Base-by-base conservation (phyloP, 352 stramenopile genomes). In the Globisporangium radiosum region DNA sequence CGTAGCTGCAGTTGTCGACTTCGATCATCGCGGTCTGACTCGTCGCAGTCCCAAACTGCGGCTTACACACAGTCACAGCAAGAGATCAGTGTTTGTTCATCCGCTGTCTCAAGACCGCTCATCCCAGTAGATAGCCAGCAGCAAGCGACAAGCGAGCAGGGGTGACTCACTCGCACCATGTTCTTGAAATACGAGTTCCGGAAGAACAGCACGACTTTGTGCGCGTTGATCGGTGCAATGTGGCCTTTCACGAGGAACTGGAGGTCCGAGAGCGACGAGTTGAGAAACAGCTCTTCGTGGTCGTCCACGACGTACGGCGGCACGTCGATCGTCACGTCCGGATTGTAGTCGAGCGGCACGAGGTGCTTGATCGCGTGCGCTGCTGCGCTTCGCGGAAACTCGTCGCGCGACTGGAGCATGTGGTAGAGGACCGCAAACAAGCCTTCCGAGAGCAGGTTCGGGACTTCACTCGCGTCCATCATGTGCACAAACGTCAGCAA, bases 171-270 rank as follows among this genome's bases (percentile, higher is more conserved):
- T 79, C 76, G 80, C 78, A 95, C 86, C 82, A 94, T 86, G 68
- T 90, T 90, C 76, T 95, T 95, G 78, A 95, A 95, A 68, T 94
- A 95, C 61, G 86, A 88, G 61, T 95, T 95, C 40, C 85, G 84
- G 64, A 95, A 92, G 62, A 92, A 94, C 9, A 95, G 71, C 33
- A 95, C 86, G 19, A 95, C 86, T 57, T 92, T 92, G 70, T 95
- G 85, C 8, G 86, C 86, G 55, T 92, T 92, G 63, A 95, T 95
- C 15, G 80, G 84, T 3, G 81, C 81, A 57, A 93, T 93, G 62
- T 90, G 81, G 5, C 79, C 84, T 56, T 93, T 92, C 36, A 95
- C 86, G 10, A 94, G 70, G 52, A 95, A 95, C 63, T 93, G 85
- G 33, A 95, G 64, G 45, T 95, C 86, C 15, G 84, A 92, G 11